Evolutionary conservation across 2,329 filamentous ascomycete species (phyloP).

Genomic region (Periconia macrospinosa): DNA sequence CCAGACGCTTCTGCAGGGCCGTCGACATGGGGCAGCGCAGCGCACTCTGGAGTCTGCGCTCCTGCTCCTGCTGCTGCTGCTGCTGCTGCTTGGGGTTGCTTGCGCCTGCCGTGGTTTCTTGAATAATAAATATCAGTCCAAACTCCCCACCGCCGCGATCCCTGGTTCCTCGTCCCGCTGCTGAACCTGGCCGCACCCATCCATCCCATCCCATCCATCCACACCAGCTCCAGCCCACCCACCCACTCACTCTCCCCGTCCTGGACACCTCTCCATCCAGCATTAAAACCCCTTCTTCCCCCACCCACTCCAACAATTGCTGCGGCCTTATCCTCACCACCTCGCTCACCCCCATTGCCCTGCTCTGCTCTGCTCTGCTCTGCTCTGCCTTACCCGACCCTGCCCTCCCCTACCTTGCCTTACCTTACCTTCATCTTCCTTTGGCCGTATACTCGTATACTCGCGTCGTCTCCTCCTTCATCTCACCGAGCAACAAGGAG

Average conservation of each 20-base stretch:
- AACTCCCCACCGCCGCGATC: neutral
- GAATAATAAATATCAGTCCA: neutral
- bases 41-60: too few species aligned
- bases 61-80: neutral
- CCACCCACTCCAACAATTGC: too few species aligned
- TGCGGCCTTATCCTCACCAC: neutral
- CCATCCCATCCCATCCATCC: neutral
- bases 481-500: too few species aligned
- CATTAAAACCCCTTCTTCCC: neutral
- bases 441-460: too few species aligned
- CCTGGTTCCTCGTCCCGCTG: neutral
- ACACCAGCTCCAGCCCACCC: too few species aligned
- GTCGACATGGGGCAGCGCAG: too few species aligned
- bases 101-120: neutral
- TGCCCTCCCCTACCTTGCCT: too few species aligned
- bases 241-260: too few species aligned
- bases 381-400: too few species aligned
- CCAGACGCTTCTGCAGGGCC: neutral
- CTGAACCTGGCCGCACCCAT: neutral
- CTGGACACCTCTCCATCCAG: neutral
- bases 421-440: too few species aligned
- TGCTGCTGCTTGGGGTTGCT: neutral
- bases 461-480: too few species aligned
- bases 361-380: neutral
- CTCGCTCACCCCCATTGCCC: neutral